A percentile compares a stretch with the other conserved stretches of the same genome.
Conservation (phyloP, 768 basidiomycete genomes). For the Trametes cinnabarina region DNA sequence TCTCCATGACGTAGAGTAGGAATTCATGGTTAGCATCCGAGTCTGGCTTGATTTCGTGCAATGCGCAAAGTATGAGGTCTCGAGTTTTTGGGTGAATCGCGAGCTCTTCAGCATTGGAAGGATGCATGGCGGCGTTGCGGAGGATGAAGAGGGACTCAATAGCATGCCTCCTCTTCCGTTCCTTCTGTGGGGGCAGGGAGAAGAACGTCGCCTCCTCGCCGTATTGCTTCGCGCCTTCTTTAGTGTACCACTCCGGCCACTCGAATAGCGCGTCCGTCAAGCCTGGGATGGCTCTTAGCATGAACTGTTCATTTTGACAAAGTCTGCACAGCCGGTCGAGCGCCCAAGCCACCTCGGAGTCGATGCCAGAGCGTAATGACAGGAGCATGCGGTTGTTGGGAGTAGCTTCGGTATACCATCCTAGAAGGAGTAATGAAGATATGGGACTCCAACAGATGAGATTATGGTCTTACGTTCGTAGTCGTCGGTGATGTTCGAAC, state of each 20-base stretch:
- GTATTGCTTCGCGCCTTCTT: conserved; percentile 51
- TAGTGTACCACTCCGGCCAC: conserved; percentile 84
- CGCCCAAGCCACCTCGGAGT: conserved; percentile 84
- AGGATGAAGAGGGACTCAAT: conserved; percentile 82
- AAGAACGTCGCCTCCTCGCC: conserved; percentile 51
- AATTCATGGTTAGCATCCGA: conserved; percentile 73
- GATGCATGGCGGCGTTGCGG: conserved; percentile 77
- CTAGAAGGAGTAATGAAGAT: conserved; percentile 39
- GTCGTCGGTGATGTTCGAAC: conserved; percentile 55
- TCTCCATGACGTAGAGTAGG: conserved; percentile 66
- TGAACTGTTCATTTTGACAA: conserved; percentile 76
- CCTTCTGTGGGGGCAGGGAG: conserved; percentile 48
- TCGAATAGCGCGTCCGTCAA: conserved; percentile 81
- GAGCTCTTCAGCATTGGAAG: conserved; percentile 63
- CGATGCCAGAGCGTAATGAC: conserved; percentile 79
- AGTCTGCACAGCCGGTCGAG: conserved; percentile 81
- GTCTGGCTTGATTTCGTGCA: conserved; percentile 58
- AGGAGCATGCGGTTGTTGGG: conserved; percentile 89
- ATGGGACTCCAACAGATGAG: background rate
- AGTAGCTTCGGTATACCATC: conserved; percentile 82
- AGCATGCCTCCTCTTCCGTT: conserved; percentile 68
- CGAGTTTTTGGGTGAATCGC: conserved; percentile 57
- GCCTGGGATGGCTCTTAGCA: conserved; percentile 69
- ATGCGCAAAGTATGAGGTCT: conserved; percentile 60
- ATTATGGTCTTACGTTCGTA: conserved; percentile 58